Percentiles rank a stretch among this genome's conserved stretches.
phyloP scores from a whole-genome alignment of 2,329 filamentous ascomycete species.

The Diaporthe vaccinii region DNA sequence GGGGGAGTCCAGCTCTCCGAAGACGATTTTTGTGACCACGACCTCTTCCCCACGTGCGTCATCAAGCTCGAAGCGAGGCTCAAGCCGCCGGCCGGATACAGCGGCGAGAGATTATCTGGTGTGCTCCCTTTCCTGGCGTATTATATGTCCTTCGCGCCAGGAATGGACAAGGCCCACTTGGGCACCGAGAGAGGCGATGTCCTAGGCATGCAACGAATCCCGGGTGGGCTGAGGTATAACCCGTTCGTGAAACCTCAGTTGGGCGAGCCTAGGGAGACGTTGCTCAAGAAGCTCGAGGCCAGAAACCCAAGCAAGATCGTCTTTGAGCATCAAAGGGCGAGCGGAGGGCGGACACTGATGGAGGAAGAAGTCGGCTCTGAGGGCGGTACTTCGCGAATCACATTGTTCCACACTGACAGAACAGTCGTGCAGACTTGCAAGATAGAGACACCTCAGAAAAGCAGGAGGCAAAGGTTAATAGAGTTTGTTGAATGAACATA shows the following conservation, averaged over 20 bases:
- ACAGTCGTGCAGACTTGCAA: not conserved
- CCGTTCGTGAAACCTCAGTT: slow-evolving; percentile 32
- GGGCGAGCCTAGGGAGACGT: slow-evolving; percentile 1
- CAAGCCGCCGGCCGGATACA: slow-evolving; percentile 9
- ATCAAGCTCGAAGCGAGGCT: slow-evolving; percentile 43
- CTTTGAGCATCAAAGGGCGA: slow-evolving; percentile 4
- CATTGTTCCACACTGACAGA: not conserved
- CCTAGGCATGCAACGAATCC: slow-evolving; percentile 56
- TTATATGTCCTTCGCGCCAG: slow-evolving; percentile 58
- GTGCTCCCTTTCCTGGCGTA: slow-evolving; percentile 58
- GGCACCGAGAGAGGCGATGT: slow-evolving; percentile 60
- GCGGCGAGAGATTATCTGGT: slow-evolving; percentile 54
- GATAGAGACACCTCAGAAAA: not conserved
- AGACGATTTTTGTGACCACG: slow-evolving; percentile 39
- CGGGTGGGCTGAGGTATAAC: slow-evolving; percentile 50
- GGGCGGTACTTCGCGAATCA: not conserved
- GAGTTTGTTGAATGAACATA: not conserved
- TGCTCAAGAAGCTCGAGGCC: slow-evolving; percentile 2
- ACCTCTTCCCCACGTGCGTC: slow-evolving; percentile 1
- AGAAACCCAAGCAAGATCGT: slow-evolving; percentile 20
- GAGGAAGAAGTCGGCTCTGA: slow-evolving; percentile 24
- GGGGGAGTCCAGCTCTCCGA: slow-evolving; percentile 48
- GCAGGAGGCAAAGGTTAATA: slow-evolving; percentile 2
- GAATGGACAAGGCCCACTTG: slow-evolving; percentile 52
- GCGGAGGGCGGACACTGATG: not conserved